Percentiles rank a stretch among this genome's conserved stretches.
Evolutionary conservation across 768 basidiomycete genomes (phyloP).

Genomic region (Boletus vinaceobasis): DNA sequence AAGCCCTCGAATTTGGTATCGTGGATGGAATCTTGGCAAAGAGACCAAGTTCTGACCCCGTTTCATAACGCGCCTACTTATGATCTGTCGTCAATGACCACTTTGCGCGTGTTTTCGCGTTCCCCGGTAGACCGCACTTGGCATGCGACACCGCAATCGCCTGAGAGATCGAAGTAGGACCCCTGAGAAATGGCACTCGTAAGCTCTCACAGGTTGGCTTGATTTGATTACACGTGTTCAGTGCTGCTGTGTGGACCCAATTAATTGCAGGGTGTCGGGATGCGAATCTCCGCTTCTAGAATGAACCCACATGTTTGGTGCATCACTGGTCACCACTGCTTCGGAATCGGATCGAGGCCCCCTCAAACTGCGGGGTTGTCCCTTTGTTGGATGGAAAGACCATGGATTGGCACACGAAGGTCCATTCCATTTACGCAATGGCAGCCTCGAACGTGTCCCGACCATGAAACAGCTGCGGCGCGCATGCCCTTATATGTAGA

Average conservation of each 20-base stretch:
- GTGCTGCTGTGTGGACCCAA: slow-evolving; percentile 10
- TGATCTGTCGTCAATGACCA: slow-evolving; percentile 3
- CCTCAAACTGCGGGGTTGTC: slow-evolving; percentile 32
- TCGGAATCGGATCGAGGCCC: slow-evolving; percentile 27
- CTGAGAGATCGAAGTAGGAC: slow-evolving; percentile 9
- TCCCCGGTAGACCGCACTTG: slow-evolving; percentile 1
- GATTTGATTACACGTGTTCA: slow-evolving; percentile 24
- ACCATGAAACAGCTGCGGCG: slow-evolving; percentile 1
- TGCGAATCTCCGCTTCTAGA: slow-evolving; percentile 25
- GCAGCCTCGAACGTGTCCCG: slow-evolving; percentile 10
- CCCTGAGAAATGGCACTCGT: slow-evolving; percentile 13
- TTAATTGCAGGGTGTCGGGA: slow-evolving; percentile 11
- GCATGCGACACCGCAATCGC: slow-evolving; percentile 1
- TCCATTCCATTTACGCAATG: slow-evolving; percentile 20
- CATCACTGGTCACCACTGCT: slow-evolving; percentile 8
- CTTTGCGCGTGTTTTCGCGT: slow-evolving; percentile 11
- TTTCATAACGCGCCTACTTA: slow-evolving; percentile 13
- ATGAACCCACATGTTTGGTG: slow-evolving; percentile 17
- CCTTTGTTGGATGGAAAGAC: slow-evolving; percentile 4
- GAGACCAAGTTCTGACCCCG: slow-evolving; percentile 53
- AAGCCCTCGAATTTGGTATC: slow-evolving; percentile 88
- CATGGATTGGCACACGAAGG: slow-evolving; percentile 13
- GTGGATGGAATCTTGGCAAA: slow-evolving; percentile 89
- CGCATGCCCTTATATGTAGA: slow-evolving; percentile 3
- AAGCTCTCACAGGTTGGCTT: slow-evolving; percentile 18